A percentile compares a stretch with the other conserved stretches of the same genome.
phyloP scores from a whole-genome alignment of 1,284 basidiomycete species.

The Veloboletus limbatus region DNA sequence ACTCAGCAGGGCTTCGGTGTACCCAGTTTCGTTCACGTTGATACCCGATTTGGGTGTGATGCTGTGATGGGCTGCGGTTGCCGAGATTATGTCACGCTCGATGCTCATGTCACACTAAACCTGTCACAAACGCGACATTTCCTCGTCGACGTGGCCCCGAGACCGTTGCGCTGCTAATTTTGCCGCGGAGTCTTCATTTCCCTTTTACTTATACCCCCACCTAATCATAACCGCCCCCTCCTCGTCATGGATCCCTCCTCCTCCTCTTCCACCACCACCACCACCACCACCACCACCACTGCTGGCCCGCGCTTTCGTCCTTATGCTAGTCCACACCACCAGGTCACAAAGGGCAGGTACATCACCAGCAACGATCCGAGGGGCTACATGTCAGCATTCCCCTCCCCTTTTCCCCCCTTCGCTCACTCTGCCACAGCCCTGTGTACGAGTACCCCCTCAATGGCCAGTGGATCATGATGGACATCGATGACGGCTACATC shows the following conservation, averaged over 20 bases:
- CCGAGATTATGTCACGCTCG: constrained; percentile 35
- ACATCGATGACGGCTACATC: constrained; percentile 85
- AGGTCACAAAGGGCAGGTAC: constrained; percentile 80
- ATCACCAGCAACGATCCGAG: constrained; percentile 83
- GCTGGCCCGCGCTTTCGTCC: constrained; percentile 63
- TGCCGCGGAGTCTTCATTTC: constrained; percentile 33
- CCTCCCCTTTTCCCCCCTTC: background rate
- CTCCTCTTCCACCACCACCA: constrained; percentile 35
- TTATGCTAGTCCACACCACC: constrained; percentile 73
- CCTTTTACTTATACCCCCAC: constrained; percentile 27
- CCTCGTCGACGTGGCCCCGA: constrained; percentile 38
- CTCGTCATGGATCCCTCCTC: constrained; percentile 17
- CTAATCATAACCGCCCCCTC: constrained; percentile 19
- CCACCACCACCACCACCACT: constrained; percentile 41
- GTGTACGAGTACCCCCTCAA: constrained; percentile 86
- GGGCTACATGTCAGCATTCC: constrained; percentile 68
- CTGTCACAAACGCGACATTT: constrained; percentile 29
- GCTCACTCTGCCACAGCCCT: constrained; percentile 46
- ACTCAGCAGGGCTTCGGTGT: constrained; percentile 27
- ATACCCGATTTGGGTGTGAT: constrained; percentile 29
- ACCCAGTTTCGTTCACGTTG: constrained; percentile 33
- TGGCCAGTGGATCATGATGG: constrained; percentile 90
- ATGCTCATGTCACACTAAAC: constrained; percentile 22
- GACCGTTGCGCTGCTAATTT: constrained; percentile 30
- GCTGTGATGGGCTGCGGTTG: constrained; percentile 36